Percentiles rank a stretch among this genome's conserved stretches.
These are phyloP conservation scores for Auricularia cornea DNA, from an alignment of 768 basidiomycete genomes.

Conservation along the genomic window DNA sequence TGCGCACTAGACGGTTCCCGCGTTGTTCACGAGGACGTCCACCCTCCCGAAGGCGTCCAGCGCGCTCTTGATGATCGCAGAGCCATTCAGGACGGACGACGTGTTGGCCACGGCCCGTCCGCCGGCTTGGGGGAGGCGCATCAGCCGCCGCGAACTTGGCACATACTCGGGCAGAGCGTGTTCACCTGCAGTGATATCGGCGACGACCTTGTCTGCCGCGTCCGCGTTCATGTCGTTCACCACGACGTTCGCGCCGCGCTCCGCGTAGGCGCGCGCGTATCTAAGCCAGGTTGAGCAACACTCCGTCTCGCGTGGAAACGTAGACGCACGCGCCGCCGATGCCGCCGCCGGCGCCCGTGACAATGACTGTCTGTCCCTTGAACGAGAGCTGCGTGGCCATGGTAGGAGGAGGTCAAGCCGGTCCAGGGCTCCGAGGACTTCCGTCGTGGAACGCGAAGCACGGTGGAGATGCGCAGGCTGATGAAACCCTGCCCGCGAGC, in stretches of 20 bases:
- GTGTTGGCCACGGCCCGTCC: slow-evolving; percentile 84
- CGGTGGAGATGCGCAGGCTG: too few species aligned
- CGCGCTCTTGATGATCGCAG: slow-evolving; percentile 77
- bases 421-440: too few species aligned
- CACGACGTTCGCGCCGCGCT: slow-evolving; percentile 86
- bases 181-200: slow-evolving; percentile 78
- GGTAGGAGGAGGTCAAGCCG: too few species aligned
- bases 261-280: slow-evolving; percentile 84
- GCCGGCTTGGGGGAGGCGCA: slow-evolving; percentile 45
- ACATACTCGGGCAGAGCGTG: slow-evolving; percentile 12
- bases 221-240: slow-evolving; percentile 89
- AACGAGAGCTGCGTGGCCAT: slow-evolving; percentile 47
- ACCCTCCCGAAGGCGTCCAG: slow-evolving; percentile 79
- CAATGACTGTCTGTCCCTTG: slow-evolving; percentile 79
- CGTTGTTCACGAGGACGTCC: slow-evolving; percentile 90
- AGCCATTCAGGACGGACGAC: slow-evolving; percentile 83
- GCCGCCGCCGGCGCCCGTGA: slow-evolving; percentile 95
- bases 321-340: slow-evolving; percentile 76
- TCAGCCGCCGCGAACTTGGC: neutral
- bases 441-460: too few species aligned
- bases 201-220: slow-evolving; percentile 86
- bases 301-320: neutral
- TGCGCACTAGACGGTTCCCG: slow-evolving; percentile 70
- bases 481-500: too few species aligned
- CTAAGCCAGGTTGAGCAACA: slow-evolving; percentile 30